These are phyloP conservation scores for Ustilago cynodontis DNA, from an alignment of 1,284 basidiomycete genomes.

Conservation along the genomic window DNA sequence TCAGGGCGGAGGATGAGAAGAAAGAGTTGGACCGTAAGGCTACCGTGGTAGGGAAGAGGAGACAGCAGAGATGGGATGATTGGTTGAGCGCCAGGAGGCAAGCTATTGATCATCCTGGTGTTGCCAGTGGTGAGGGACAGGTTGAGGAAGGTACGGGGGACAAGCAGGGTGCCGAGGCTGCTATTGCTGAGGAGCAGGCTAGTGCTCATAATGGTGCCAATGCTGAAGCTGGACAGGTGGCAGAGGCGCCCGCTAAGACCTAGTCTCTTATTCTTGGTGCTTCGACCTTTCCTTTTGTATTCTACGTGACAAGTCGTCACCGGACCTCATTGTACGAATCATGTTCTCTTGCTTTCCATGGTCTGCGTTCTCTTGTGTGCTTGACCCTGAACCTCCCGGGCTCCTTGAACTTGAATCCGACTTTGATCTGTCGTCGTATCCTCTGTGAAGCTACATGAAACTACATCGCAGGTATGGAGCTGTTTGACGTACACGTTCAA, in stretches of 20 bases:
- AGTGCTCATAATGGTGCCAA: slow-evolving; percentile 25
- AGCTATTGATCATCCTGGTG: slow-evolving; percentile 48
- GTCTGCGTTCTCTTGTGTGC: neutral
- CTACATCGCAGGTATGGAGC: too few species aligned
- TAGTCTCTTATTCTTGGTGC: neutral
- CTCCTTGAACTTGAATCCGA: too few species aligned
- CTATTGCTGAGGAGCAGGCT: slow-evolving; percentile 1
- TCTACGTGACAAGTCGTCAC: neutral
- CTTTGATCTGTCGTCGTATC: too few species aligned
- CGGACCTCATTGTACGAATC: neutral
- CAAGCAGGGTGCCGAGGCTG: slow-evolving; percentile 9
- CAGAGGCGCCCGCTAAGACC: slow-evolving; percentile 21
- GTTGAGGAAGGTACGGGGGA: slow-evolving; percentile 5
- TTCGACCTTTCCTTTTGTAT: slow-evolving; percentile 8
- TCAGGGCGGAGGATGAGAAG: slow-evolving; percentile 44
- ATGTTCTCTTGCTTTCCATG: neutral
- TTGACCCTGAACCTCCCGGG: too few species aligned
- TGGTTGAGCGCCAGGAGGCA: slow-evolving; percentile 57
- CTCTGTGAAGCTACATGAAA: too few species aligned
- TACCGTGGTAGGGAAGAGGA: slow-evolving; percentile 27
- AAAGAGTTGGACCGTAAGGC: slow-evolving; percentile 38
- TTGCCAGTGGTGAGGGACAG: slow-evolving; percentile 7
- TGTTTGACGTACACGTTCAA: too few species aligned
- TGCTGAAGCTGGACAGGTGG: slow-evolving; percentile 9
- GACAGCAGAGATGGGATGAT: slow-evolving; percentile 46